Evolutionary conservation across 2,329 filamentous ascomycete species (phyloP).

Genomic region (Leptographium lundbergii): DNA sequence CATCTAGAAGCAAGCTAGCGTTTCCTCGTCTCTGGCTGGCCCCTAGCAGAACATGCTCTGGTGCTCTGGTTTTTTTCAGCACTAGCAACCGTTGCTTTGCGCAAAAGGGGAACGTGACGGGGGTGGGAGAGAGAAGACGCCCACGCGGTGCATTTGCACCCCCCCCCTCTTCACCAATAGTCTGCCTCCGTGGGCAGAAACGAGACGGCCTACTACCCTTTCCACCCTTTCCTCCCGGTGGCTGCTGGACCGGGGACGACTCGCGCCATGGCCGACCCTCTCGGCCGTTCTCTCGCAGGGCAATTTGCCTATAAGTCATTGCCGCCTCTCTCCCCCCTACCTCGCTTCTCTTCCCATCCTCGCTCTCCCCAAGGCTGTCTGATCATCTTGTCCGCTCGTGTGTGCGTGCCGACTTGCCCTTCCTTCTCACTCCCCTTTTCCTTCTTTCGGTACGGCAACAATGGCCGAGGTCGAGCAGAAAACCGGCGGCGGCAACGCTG

Average conservation of each 20-base stretch:
- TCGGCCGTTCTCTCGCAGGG: not conserved
- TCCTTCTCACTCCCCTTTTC: not conserved
- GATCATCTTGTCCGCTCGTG: constrained; percentile 1
- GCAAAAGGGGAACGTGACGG: not conserved
- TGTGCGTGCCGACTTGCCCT: constrained; percentile 2
- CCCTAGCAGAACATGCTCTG: not conserved
- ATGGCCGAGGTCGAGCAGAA: constrained; percentile 20
- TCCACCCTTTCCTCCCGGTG: not conserved
- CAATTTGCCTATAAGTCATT: not conserved
- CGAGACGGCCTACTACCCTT: not conserved
- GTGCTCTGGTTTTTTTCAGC: not conserved
- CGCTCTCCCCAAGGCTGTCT: not conserved
- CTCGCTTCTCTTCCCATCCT: not conserved
- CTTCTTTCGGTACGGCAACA: not conserved
- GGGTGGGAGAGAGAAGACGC: not conserved
- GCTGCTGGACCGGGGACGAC: not conserved
- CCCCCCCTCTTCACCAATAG: not conserved
- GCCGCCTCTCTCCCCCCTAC: not conserved
- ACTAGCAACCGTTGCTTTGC: not conserved
- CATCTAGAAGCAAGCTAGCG: constrained; percentile 5
- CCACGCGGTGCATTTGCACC: not conserved
- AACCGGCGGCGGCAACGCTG: constrained; percentile 53
- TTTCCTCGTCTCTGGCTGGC: not conserved
- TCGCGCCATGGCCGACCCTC: too few species aligned
- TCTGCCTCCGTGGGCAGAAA: not conserved